Evolutionary conservation across 2,329 filamentous ascomycete genomes (phyloP).

Genomic region (Colletotrichum filicis): DNA sequence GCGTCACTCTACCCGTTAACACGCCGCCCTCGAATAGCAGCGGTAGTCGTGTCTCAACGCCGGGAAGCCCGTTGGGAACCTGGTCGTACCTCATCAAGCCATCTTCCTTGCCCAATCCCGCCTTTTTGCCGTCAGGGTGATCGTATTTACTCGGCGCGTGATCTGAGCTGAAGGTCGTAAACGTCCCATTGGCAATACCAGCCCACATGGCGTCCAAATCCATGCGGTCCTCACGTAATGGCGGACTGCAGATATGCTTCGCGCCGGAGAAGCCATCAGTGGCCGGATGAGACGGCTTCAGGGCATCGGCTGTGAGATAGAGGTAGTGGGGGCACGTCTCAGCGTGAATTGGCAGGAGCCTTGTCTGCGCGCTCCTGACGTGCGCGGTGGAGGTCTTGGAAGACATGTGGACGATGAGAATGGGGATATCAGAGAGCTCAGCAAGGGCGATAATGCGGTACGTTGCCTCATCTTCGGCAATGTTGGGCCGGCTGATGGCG

Average conservation of each 20-base stretch:
- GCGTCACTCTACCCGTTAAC: conserved; percentile 52
- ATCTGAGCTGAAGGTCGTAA: conserved; percentile 59
- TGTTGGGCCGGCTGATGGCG: conserved; percentile 57
- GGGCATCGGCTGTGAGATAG: conserved; percentile 61
- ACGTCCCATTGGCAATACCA: conserved; percentile 61
- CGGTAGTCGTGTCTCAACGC: conserved; percentile 66
- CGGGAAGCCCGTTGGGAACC: conserved; percentile 68
- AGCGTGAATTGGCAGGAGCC: conserved; percentile 60
- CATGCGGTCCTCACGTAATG: conserved; percentile 54
- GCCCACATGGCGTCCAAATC: conserved; percentile 63
- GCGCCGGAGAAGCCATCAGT: conserved; percentile 64
- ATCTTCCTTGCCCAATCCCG: conserved; percentile 42
- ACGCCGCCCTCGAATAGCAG: conserved; percentile 44
- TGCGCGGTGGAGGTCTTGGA: conserved; percentile 56
- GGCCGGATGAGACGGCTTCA: conserved; percentile 45
- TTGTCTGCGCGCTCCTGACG: conserved; percentile 54
- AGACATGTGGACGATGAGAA: conserved; percentile 64
- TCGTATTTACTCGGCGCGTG: conserved; percentile 63
- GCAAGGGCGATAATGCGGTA: conserved; percentile 62
- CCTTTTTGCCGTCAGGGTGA: conserved; percentile 59
- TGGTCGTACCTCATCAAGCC: conserved; percentile 57
- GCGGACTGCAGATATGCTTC: conserved; percentile 65
- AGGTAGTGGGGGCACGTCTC: conserved; percentile 69
- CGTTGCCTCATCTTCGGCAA: conserved; percentile 63
- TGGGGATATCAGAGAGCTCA: conserved; percentile 61